Conservation (phyloP, 208 protist genomes). For the Balamuthia mandrillaris region DNA sequence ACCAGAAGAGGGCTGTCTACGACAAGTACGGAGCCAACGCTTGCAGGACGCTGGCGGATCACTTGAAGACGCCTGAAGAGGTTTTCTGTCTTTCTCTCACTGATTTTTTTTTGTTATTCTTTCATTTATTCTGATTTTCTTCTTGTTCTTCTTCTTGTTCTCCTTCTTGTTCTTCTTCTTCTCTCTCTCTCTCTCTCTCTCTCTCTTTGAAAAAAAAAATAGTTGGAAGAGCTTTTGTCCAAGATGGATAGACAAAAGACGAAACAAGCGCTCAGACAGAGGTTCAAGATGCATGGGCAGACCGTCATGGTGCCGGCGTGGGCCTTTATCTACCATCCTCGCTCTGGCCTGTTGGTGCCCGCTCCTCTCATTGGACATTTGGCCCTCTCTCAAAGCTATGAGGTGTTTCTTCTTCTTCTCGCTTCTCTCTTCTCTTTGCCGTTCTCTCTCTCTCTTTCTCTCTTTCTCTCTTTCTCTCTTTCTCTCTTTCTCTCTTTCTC, state of each 20-base stretch:
- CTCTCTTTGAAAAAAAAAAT: too few relatives aligned
- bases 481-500: too few relatives aligned
- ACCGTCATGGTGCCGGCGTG: not conserved
- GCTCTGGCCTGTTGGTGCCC: too few relatives aligned
- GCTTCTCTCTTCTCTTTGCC: too few relatives aligned
- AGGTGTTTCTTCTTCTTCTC: too few relatives aligned
- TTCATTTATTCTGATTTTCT: not conserved
- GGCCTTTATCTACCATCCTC: too few relatives aligned
- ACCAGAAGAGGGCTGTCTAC: conserved; percentile 11
- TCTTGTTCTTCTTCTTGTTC: not conserved
- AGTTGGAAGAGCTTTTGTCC: conserved; percentile 26
- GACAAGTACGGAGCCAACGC: conserved; percentile 14
- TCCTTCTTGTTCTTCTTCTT: not conserved
- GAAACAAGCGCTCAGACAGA: not conserved
- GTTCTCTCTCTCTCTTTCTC: too few relatives aligned
- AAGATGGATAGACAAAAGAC: conserved; percentile 18
- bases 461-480: too few relatives aligned
- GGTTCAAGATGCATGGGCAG: conserved; percentile 25
- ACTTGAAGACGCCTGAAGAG: conserved; percentile 11
- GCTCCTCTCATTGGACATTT: too few relatives aligned
- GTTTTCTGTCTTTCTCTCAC: not conserved
- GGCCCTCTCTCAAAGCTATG: too few relatives aligned
- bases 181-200: too few relatives aligned
- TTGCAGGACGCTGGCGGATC: not conserved
- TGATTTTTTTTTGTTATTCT: not conserved